phyloP scores from a whole-genome alignment of 441 rosid species.

The Populus hybrid region DNA sequence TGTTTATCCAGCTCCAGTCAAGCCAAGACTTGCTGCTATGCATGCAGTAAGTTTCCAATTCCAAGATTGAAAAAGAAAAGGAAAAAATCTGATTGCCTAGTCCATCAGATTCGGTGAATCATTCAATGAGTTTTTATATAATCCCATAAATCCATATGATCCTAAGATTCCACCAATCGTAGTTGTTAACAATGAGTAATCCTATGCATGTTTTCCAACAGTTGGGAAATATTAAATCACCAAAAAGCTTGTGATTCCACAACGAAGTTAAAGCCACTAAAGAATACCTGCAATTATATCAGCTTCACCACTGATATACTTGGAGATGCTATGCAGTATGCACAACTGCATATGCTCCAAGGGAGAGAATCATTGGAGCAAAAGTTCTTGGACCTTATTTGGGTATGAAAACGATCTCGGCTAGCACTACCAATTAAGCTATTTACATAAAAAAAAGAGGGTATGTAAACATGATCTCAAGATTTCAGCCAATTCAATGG shows the following conservation, averaged over 20 bases:
- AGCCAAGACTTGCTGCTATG: not conserved
- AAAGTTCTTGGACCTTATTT: conserved; percentile 33
- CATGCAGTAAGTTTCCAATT: not conserved
- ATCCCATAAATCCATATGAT: not conserved
- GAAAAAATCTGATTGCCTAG: not conserved
- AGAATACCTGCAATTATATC: conserved; percentile 79
- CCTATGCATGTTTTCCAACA: too few relatives aligned
- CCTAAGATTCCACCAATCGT: not conserved
- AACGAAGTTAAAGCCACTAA: too few relatives aligned
- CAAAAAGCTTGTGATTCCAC: not conserved
- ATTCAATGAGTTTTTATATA: too few relatives aligned
- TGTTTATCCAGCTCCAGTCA: not conserved
- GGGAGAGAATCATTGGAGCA: conserved; percentile 81
- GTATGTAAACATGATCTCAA: too few relatives aligned
- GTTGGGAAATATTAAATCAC: too few relatives aligned
- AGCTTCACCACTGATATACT: conserved; percentile 91
- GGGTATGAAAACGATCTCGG: too few relatives aligned
- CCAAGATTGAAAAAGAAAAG: not conserved
- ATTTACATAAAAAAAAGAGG: too few relatives aligned
- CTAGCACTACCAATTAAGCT: too few relatives aligned
- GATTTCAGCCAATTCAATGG: too few relatives aligned
- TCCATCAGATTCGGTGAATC: too few relatives aligned
- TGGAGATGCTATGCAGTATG: conserved; percentile 92
- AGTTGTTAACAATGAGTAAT: not conserved
- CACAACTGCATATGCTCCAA: conserved; percentile 89